Base-by-base conservation (phyloP, 106 monocot genomes). In the Apostasia ramifera region DNA sequence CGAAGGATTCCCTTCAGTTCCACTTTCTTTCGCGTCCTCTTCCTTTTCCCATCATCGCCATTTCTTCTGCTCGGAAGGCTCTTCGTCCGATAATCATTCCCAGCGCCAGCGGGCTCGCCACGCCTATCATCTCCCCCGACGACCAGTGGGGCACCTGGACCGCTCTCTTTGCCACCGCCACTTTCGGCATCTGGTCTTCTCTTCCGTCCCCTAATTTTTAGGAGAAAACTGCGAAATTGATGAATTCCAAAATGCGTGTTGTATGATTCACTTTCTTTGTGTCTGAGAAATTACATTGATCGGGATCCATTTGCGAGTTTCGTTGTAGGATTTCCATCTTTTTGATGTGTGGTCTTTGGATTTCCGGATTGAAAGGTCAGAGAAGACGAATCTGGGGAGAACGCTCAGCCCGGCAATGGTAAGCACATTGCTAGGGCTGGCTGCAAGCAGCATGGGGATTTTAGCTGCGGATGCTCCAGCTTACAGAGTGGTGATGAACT, bases 121-220 rank as follows among this genome's bases (percentile, higher is more conserved):
- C 84, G n/a, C 73, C 82, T 13, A 43, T 87, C 47, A 80, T 87
- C 75, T 69, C 71, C 64, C 74, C 83, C 47, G 13, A 47, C 40
- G 87, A 87, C 71, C 80, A 80, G 53, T 83, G 82, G 87, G 83
- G 80, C 49, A 74, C 70, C 3, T 81, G 83, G 83, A 71, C 87
- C 11, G 59, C 70, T 47, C 80, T 87, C 74, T 67, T 83, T 57
- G 73, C 80, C 68, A 68, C 78, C 59, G 83, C 68, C 26, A 70
- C 82, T 44, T 75, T 83, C 44, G 87, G 83, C 40, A 40, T 81
- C 42, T 83, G 80, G 73, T 73, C 41, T 1, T 51, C 15, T 47
- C 38, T 39, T 40, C 6, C 47, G 1, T 37, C 14, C 1, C 1
- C 14, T 0, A 4, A 4, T 4, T 40, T 59, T 39, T 59, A 26